Base-by-base conservation (phyloP, 345 rosid species). In the Kandelia obovata region DNA sequence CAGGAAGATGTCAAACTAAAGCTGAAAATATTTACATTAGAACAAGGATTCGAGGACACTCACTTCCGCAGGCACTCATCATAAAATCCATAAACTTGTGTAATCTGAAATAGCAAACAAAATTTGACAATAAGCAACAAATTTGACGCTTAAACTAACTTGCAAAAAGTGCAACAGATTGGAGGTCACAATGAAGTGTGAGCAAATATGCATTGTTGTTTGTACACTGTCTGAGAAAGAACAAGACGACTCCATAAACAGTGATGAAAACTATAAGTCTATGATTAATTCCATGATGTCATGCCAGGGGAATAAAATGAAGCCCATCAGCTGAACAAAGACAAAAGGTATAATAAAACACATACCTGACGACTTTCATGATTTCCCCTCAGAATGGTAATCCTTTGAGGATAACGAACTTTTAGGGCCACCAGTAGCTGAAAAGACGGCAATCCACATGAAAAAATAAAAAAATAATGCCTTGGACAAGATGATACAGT, bases 11-110 rank as follows among this genome's bases (percentile, higher is more conserved):
- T 43, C 19, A 43, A 43, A 34, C 66, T 51, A 17, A 52, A 35
- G 23, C 34, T 17, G 58, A 0, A 4, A 32, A 30, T 47, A 69
- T 32, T 71, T 31, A 20, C 66, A 65, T 47, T 49, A 58, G 59
- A 61, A 39, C 21, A 62, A 66, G 65, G 27, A 49, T 23, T 64
- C 66, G 63, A 67, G 71, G 78, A 71, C 77, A 86, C 98, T 91
- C 81, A 94, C 98, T 94, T 94, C 81, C 98, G 80, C 68, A 94
- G 87, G 82, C 99, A 94, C 76, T 94, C 99, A 73, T 91, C 98
- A 80, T 94, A 94, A 80, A 94, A 94, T 49, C 98, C 98, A 89
- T 94, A 91, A 74, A 94, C 98, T 80, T 91, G 97, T 77, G 98
- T 94, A 66, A 94, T 92, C 99, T 94, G 96, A 86, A 79, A 64